Conservation (phyloP, 352 stramenopile species). For the Globisporangium solare region DNA sequence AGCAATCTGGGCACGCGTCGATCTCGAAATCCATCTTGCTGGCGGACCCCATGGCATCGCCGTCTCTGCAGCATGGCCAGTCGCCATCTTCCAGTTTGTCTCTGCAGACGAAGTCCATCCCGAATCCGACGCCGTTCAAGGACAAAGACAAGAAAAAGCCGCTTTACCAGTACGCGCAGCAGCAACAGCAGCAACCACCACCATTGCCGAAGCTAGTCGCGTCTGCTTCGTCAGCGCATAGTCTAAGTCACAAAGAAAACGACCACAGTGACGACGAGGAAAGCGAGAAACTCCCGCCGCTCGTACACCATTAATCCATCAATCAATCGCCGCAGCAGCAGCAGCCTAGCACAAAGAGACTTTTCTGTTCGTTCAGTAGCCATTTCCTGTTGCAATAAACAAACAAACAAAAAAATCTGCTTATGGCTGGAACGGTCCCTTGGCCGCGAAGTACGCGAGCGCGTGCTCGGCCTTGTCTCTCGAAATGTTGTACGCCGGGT, state of each 20-base stretch:
- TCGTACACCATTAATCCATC: constrained; percentile 22
- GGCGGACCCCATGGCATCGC: constrained; percentile 19
- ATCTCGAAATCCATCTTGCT: constrained; percentile 54
- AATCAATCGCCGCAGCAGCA: background rate
- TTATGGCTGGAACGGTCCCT: constrained; percentile 46
- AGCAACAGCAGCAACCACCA: constrained; percentile 23
- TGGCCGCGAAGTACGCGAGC: constrained; percentile 61
- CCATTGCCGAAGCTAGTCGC: constrained; percentile 44
- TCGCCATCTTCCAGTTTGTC: constrained; percentile 7
- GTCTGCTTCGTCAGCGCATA: constrained; percentile 30
- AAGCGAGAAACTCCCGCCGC: constrained; percentile 42
- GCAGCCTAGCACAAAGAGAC: too few species aligned
- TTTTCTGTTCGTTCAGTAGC: constrained; percentile 7
- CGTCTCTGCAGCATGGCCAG: background rate
- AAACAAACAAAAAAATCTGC: too few species aligned
- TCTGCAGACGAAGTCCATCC: constrained; percentile 15
- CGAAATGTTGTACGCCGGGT: constrained; percentile 92
- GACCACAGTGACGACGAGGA: constrained; percentile 15
- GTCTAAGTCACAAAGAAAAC: constrained; percentile 20
- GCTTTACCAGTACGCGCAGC: constrained; percentile 15
- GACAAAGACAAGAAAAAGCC: constrained; percentile 39
- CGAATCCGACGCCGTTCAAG: constrained; percentile 8
- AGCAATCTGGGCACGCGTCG: constrained; percentile 17
- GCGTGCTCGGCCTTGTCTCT: constrained; percentile 76
- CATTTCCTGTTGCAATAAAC: constrained; percentile 7